Conservation (phyloP, 1,139 yeast genomes). For the Hyphopichia buzzinii region DNA sequence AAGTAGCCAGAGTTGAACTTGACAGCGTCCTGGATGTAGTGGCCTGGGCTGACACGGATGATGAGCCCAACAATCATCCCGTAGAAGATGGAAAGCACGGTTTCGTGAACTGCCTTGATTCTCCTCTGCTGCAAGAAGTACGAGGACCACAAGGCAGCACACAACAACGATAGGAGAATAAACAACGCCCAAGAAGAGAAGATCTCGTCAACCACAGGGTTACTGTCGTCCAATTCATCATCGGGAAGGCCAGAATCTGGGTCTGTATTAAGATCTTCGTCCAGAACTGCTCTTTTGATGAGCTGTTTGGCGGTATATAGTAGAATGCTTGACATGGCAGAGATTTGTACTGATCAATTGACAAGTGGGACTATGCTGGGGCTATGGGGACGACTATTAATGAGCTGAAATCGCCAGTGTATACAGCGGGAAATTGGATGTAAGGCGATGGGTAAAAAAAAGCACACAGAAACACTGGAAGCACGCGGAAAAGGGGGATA, state of each 20-base stretch:
- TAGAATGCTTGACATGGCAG: slow-evolving; percentile 25
- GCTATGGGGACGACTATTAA: too few relatives aligned
- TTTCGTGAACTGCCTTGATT: slow-evolving; percentile 94
- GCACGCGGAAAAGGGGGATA: too few relatives aligned
- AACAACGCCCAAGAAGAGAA: slow-evolving; percentile 97
- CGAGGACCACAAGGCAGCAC: slow-evolving; percentile 92
- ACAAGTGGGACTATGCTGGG: too few relatives aligned
- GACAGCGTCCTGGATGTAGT: slow-evolving; percentile 94
- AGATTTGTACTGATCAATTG: too few relatives aligned
- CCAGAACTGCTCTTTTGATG: slow-evolving; percentile 29
- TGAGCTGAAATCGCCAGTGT: too few relatives aligned
- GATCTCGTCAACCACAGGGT: slow-evolving; percentile 94
- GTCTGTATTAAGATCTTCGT: slow-evolving; percentile 36
- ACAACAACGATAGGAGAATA: slow-evolving; percentile 74
- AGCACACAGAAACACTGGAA: too few relatives aligned
- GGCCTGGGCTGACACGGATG: slow-evolving; percentile 90
- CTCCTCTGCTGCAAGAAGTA: slow-evolving; percentile 89
- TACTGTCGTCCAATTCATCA: slow-evolving; percentile 58
- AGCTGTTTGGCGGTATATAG: slow-evolving; percentile 25
- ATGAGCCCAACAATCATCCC: slow-evolving; percentile 96
- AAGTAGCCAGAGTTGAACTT: slow-evolving; percentile 93
- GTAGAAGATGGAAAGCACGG: slow-evolving; percentile 90
- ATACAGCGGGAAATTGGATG: too few relatives aligned
- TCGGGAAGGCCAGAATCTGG: slow-evolving; percentile 55
- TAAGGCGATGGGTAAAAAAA: too few relatives aligned